These are phyloP conservation scores for Sphaceloma murrayae DNA, from an alignment of 2,329 filamentous ascomycete species.

Conservation along the genomic window DNA sequence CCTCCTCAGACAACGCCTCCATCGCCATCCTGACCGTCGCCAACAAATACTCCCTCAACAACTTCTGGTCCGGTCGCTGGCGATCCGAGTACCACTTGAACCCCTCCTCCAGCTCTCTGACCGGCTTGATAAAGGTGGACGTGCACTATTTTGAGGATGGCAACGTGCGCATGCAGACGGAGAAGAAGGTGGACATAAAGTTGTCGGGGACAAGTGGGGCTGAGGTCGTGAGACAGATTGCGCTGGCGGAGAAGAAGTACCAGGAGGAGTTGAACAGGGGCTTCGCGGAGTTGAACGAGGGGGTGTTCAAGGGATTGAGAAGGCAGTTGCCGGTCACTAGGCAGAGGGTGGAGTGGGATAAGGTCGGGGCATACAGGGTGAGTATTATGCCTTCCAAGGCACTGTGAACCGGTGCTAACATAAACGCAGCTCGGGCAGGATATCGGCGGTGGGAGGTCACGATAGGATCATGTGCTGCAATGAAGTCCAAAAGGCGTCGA, in stretches of 20 bases:
- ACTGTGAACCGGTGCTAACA: conserved; percentile 17
- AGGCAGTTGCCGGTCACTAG: conserved; percentile 91
- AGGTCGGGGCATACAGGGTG: conserved; percentile 83
- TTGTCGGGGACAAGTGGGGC: conserved; percentile 51
- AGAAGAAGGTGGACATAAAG: conserved; percentile 57
- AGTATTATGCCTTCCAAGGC: conserved; percentile 29
- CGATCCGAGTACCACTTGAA: conserved; percentile 76
- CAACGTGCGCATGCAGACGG: conserved; percentile 88
- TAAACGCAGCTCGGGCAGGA: conserved; percentile 38
- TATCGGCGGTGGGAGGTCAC: conserved; percentile 40
- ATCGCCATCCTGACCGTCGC: conserved; percentile 78
- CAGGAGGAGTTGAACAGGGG: conserved; percentile 92
- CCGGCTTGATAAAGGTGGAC: conserved; percentile 79
- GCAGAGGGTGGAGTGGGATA: conserved; percentile 99
- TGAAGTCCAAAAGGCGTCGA: not conserved
- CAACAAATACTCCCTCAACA: conserved; percentile 95
- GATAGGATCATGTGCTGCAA: conserved; percentile 22
- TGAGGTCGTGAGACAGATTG: conserved; percentile 69
- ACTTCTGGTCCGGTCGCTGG: conserved; percentile 97
- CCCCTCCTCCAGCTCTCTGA: conserved; percentile 57
- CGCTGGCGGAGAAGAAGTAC: conserved; percentile 75
- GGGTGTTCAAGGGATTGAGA: conserved; percentile 85
- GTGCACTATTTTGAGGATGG: conserved; percentile 99
- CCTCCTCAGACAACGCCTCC: conserved; percentile 63
- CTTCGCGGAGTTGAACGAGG: conserved; percentile 81